A percentile compares a stretch with the other conserved stretches of the same genome.
phyloP scores from a whole-genome alignment of 2,329 filamentous ascomycete species.

The Rachicladosporium sp. region DNA sequence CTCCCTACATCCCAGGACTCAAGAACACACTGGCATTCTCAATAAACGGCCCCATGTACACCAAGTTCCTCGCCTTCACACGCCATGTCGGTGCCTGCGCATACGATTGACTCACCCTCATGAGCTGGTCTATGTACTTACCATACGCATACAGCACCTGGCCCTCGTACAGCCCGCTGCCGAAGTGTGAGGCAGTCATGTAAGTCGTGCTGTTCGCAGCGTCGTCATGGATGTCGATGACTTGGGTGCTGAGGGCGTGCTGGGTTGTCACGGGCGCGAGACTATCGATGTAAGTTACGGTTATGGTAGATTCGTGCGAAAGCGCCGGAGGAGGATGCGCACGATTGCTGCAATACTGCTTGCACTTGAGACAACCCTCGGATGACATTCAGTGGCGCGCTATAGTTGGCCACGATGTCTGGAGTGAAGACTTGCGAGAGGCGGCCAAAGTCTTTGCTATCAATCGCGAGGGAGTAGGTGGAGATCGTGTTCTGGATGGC shows the following conservation, averaged over 20 bases:
- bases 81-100: too few species aligned
- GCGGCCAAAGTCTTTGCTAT: conserved; percentile 29
- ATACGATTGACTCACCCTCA: conserved; percentile 10
- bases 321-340: too few species aligned
- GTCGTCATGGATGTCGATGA: conserved; percentile 23
- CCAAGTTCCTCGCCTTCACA: too few species aligned
- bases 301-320: too few species aligned
- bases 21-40: too few species aligned
- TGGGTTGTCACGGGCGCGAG: conserved; percentile 29
- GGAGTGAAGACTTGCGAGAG: conserved; percentile 28
- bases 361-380: too few species aligned
- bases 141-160: conserved; percentile 28
- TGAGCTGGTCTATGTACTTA: conserved; percentile 28
- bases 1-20: too few species aligned
- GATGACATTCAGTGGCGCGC: too few species aligned
- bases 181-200: conserved; percentile 32
- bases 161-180: conserved; percentile 29
- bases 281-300: conserved; percentile 11
- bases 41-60: too few species aligned
- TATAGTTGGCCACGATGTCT: conserved; percentile 29
- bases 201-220: conserved; percentile 27
- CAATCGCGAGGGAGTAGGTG: conserved; percentile 33
- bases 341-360: too few species aligned
- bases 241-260: conserved; percentile 32
- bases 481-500: conserved; percentile 32